Percentiles rank a stretch among this genome's conserved stretches.
Evolutionary conservation across 23 red algal genomes (phyloP).

Genomic region (Gracilaria domingensis): DNA sequence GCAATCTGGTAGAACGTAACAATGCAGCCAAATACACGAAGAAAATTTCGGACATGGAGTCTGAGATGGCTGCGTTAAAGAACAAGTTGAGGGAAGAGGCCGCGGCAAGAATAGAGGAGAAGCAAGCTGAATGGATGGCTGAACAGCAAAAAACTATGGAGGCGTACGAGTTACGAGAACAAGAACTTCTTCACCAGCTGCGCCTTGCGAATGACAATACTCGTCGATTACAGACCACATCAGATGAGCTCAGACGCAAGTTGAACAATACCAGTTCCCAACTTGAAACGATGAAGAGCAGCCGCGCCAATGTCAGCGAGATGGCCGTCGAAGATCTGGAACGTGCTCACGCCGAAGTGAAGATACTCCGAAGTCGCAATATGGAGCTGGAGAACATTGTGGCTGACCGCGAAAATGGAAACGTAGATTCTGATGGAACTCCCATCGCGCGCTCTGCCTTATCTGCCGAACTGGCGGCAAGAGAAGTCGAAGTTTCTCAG

Average conservation of each 20-base stretch:
- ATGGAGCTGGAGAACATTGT: slow-evolving; percentile 30
- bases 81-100: slow-evolving; percentile 34
- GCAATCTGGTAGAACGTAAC: slow-evolving; percentile 27
- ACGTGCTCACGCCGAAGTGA: slow-evolving; percentile 59
- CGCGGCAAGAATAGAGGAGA: slow-evolving; percentile 33
- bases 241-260: slow-evolving; percentile 57
- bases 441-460: slow-evolving; percentile 35
- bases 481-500: slow-evolving; percentile 76
- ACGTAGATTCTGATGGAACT: background rate
- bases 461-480: slow-evolving; percentile 64
- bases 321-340: slow-evolving; percentile 76
- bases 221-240: slow-evolving; percentile 22
- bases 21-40: slow-evolving; percentile 30
- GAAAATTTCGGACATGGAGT: slow-evolving; percentile 61
- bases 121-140: slow-evolving; percentile 63
- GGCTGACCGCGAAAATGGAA: background rate
- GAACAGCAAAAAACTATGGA: slow-evolving; percentile 69
- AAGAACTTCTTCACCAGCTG: slow-evolving; percentile 74
- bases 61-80: slow-evolving; percentile 33
- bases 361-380: slow-evolving; percentile 44
- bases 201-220: slow-evolving; percentile 47
- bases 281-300: slow-evolving; percentile 45
- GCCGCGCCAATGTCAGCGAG: slow-evolving; percentile 58
- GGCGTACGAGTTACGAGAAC: slow-evolving; percentile 81
- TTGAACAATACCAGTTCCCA: slow-evolving; percentile 41